Evolutionary conservation across 2,329 filamentous ascomycete genomes (phyloP).

Genomic region (Chaetomium olivaceum): DNA sequence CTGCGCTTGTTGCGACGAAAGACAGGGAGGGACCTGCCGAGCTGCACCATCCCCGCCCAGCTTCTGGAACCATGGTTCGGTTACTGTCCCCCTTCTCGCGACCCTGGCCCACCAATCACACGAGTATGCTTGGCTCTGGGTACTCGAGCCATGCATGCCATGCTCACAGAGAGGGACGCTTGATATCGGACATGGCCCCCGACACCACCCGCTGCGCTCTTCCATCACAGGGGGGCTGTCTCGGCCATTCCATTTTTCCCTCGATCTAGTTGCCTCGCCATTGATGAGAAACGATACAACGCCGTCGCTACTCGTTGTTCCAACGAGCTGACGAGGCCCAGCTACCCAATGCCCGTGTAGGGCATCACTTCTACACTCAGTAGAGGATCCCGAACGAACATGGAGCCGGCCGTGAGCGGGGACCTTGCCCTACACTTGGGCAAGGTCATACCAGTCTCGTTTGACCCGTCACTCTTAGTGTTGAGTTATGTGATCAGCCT

Average conservation of each 20-base stretch:
- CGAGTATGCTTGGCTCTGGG: not conserved
- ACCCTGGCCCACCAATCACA: not conserved
- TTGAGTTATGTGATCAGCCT: slow-evolving; percentile 76
- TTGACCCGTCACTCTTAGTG: slow-evolving; percentile 63
- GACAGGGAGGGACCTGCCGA: not conserved
- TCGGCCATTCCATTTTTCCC: not conserved
- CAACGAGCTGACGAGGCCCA: not conserved
- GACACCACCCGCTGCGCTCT: not conserved
- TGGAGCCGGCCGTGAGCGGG: not conserved
- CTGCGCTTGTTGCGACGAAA: not conserved
- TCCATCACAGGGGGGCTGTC: not conserved
- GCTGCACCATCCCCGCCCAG: not conserved
- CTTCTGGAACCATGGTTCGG: slow-evolving; percentile 2
- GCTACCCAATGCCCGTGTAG: not conserved
- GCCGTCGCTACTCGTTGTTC: not conserved
- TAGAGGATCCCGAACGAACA: not conserved
- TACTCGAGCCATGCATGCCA: not conserved
- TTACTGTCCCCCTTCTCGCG: not conserved
- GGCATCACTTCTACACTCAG: not conserved
- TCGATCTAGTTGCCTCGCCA: not conserved
- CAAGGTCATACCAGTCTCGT: slow-evolving; percentile 36
- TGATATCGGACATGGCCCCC: not conserved
- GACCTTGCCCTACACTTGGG: slow-evolving; percentile 23
- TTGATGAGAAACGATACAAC: not conserved
- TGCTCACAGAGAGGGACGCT: not conserved